Evolutionary conservation across 108 stramenopile species (phyloP).

Genomic region (Nannochloropsis oceanica): DNA sequence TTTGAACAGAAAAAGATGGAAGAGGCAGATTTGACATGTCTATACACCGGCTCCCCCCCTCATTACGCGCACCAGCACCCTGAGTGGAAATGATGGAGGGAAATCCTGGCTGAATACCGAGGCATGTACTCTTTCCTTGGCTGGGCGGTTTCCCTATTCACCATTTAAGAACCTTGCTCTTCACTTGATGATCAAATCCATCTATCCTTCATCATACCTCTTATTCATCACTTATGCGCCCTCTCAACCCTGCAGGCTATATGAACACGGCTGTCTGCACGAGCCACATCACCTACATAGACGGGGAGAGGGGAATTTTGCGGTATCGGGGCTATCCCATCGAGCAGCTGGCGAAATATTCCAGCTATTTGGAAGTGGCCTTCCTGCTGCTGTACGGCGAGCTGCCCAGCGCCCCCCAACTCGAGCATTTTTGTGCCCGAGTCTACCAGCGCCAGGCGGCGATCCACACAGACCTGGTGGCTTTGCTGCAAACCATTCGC

Average conservation of each 20-base stretch:
- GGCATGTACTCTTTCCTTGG: too few relatives aligned
- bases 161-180: not conserved
- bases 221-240: not conserved
- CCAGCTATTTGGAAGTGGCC: not conserved
- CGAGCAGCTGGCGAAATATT: not conserved
- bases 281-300: conserved; percentile 4
- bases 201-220: not conserved
- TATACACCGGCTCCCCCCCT: too few relatives aligned
- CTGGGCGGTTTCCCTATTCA: too few relatives aligned
- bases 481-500: not conserved
- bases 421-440: not conserved
- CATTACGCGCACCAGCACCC: too few relatives aligned
- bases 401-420: not conserved
- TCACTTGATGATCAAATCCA: not conserved
- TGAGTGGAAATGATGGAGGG: too few relatives aligned
- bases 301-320: not conserved
- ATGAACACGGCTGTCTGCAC: not conserved
- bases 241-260: not conserved
- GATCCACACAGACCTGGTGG: not conserved
- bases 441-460: not conserved
- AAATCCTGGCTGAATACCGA: too few relatives aligned
- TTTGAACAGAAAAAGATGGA: too few relatives aligned
- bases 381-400: not conserved
- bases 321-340: not conserved
- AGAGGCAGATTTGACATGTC: too few relatives aligned